A percentile compares a stretch with the other conserved stretches of the same genome.
phyloP scores from a whole-genome alignment of 805 yeast species.

The Ascoidea rubescens region DNA sequence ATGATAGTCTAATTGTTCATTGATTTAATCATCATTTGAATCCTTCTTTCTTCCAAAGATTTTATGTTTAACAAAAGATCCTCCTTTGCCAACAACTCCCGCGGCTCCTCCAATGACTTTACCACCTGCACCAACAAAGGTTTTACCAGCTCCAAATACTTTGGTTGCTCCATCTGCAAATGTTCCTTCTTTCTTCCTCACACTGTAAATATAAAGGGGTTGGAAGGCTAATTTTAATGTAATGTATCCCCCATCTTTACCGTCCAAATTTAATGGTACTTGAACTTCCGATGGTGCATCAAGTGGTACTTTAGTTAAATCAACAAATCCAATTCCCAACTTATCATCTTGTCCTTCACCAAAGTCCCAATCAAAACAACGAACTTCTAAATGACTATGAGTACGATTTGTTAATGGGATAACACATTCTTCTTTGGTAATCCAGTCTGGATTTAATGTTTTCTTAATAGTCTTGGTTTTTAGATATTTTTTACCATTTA shows the following conservation, averaged over 20 bases:
- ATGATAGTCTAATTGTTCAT: background rate
- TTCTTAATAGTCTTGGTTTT: constrained; percentile 75
- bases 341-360: constrained; percentile 78
- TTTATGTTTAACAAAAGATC: constrained; percentile 27
- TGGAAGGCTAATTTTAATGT: constrained; percentile 46
- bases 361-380: constrained; percentile 83
- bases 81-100: constrained; percentile 17
- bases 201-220: constrained; percentile 52
- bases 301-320: constrained; percentile 49
- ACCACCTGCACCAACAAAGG: constrained; percentile 33
- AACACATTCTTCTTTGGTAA: constrained; percentile 61
- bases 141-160: constrained; percentile 35
- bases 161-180: constrained; percentile 22
- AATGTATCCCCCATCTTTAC: constrained; percentile 44
- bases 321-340: constrained; percentile 51
- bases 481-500: constrained; percentile 48
- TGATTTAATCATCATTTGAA: background rate
- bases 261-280: constrained; percentile 30
- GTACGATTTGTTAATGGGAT: constrained; percentile 47
- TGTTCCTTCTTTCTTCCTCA: constrained; percentile 17
- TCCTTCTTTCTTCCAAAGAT: constrained; percentile 21
- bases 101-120: constrained; percentile 28
- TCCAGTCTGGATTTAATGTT: constrained; percentile 61
- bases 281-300: constrained; percentile 33
- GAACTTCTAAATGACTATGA: constrained; percentile 41